Evolutionary conservation across 2,329 filamentous ascomycete genomes (phyloP).

Genomic region (Aspergillus neotritici): DNA sequence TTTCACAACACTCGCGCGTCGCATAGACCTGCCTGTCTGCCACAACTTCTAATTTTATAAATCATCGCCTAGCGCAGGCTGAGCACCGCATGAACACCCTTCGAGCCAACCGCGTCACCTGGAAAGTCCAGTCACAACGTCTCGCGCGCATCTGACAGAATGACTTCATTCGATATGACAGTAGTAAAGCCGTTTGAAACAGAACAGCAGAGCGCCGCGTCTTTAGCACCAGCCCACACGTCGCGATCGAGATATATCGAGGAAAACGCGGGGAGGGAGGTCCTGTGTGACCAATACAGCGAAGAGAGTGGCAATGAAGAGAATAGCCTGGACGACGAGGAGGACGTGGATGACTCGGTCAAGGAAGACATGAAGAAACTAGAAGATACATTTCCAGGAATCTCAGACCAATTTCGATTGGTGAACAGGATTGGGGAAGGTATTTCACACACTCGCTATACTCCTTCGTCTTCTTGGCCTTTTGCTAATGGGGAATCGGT

Average conservation of each 20-base stretch:
- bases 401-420: slow-evolving; percentile 75
- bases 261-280: slow-evolving; percentile 17
- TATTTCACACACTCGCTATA: slow-evolving; percentile 32
- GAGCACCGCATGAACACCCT: no score
- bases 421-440: slow-evolving; percentile 98
- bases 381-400: slow-evolving; percentile 73
- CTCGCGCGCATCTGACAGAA: no score
- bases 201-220: no score
- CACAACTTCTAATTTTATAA: no score
- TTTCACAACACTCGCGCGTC: no score
- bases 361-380: slow-evolving; percentile 83
- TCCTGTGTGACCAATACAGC: slow-evolving; percentile 6
- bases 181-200: no score
- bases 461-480: neutral
- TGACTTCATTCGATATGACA: no score
- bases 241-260: slow-evolving; percentile 10
- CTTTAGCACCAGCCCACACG: no score
- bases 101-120: no score
- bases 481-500: slow-evolving; percentile 6
- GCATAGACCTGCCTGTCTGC: no score
- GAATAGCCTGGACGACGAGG: slow-evolving; percentile 30
- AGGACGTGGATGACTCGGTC: slow-evolving; percentile 49
- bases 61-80: no score
- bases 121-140: no score
- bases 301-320: slow-evolving; percentile 24